Conservation (phyloP, 176 grass and related monocot genomes). For the Musa itinerans region DNA sequence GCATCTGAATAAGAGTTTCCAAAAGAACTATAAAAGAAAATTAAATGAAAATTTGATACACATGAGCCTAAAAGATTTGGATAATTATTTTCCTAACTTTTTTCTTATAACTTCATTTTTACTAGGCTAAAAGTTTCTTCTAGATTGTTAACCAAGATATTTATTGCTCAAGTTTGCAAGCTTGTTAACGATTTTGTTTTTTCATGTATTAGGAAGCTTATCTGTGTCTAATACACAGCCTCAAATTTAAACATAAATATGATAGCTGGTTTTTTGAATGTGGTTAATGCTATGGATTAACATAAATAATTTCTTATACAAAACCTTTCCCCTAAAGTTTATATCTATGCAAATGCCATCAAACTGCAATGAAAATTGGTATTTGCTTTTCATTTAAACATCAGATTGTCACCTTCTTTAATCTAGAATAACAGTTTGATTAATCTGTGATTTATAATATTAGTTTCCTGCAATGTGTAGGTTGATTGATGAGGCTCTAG, state of each 20-base stretch:
- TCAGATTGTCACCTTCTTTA: not conserved
- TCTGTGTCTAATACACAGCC: not conserved
- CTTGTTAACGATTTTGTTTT: no score
- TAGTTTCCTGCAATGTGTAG: conserved; percentile 33
- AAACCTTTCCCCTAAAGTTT: not conserved
- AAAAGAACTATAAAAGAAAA: not conserved
- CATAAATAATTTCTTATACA: not conserved
- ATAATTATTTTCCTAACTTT: not conserved
- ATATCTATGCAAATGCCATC: not conserved
- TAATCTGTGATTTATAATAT: not conserved
- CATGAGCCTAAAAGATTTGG: not conserved
- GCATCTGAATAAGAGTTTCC: not conserved
- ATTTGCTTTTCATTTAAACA: not conserved
- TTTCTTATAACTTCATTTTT: not conserved
- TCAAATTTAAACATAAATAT: not conserved
- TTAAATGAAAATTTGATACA: not conserved
- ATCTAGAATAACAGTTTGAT: not conserved
- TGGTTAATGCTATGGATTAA: not conserved
- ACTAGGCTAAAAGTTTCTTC: not conserved
- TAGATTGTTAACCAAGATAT: not conserved
- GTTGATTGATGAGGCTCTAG: conserved; percentile 87
- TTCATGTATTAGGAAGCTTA: not conserved
- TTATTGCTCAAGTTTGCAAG: not conserved
- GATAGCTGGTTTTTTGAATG: not conserved
- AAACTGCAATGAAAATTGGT: not conserved